phyloP scores from a whole-genome alignment of 140 eudicot genomes.

The Stevia rebaudiana region DNA sequence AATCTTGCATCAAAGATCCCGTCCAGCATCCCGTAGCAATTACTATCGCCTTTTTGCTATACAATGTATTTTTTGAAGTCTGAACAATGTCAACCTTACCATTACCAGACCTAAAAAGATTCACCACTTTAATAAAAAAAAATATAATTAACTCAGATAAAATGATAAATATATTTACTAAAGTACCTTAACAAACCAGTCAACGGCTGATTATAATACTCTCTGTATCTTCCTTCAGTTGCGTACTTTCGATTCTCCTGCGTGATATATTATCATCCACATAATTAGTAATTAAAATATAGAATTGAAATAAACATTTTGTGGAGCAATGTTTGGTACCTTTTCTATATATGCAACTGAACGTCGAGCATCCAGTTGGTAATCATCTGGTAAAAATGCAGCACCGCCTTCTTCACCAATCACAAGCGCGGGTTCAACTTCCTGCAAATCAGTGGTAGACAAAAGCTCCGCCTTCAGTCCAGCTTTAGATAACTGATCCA shows the following conservation, averaged over 20 bases:
- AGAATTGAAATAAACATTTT: not conserved
- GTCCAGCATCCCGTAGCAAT: conserved; percentile 93
- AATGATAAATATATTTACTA: not conserved
- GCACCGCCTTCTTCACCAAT: conserved; percentile 68
- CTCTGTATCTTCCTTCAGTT: conserved; percentile 74
- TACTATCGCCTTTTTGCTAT: conserved; percentile 63
- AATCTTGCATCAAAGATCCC: conserved; percentile 63
- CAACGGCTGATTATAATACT: conserved; percentile 81
- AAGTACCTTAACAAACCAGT: conserved; percentile 55
- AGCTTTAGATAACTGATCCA: conserved; percentile 55
- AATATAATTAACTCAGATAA: not conserved
- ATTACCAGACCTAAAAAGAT: conserved; percentile 47
- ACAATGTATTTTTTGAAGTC: conserved; percentile 52
- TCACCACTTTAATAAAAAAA: conserved; percentile 1
- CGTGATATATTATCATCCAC: conserved; percentile 12
- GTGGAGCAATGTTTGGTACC: conserved; percentile 31
- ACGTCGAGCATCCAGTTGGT: conserved; percentile 71
- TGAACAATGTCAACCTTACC: conserved; percentile 70
- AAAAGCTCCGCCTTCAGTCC: conserved; percentile 68
- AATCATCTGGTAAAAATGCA: conserved; percentile 78
- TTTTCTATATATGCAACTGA: conserved; percentile 70
- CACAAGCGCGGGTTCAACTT: conserved; percentile 66
- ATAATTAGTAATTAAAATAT: not conserved
- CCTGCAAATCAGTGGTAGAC: conserved; percentile 41
- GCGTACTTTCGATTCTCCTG: conserved; percentile 67